Evolutionary conservation across 805 yeast genomes (phyloP), one percentile per base, ranked within the genome.

Genomic region (Pichia insulana): DNA sequence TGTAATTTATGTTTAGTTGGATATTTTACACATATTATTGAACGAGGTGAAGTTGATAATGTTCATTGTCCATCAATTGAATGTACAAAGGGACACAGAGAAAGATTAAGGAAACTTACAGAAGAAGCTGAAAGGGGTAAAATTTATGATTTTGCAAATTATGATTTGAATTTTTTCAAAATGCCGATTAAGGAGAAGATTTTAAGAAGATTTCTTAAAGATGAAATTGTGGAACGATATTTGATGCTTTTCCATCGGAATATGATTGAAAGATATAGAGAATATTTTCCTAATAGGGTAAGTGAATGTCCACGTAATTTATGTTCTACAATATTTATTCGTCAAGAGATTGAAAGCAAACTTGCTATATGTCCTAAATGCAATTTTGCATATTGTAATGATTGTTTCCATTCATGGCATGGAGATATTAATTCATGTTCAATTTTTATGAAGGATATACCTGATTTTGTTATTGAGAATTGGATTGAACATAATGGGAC

Each of bases 341-440:
- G 77, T 37, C 67, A 67, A 17, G 65, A 74, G 46, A 56, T 65
- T 13, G 68, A 67, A 42, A 75, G 72, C 8, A 56, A 67, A 8
- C 57, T 78, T 42, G 64, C 74, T 3, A 63, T 69, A 16, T 79
- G 85, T 51, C 58, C 65, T 0, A 46, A 54, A 4, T 79, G 84
- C 53, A 56, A 59, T 10, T 65, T 69, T 48, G 77, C 78, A 0
- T 79, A 76, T 48, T 79, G 85, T 51, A 64, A 65, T 45, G 65
- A 64, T 22, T 79, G 85, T 55, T 56, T 66, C 6, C 78, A 70
- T 48, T 73, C 82, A 3, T 78, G 80, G 78, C 85, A 79, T 56
- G 81, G 82, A 1, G 61, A 63, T 13, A 63, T 62, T 39, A 70
- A 70, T 44, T 53, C 53, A 22, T 79, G 85, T 54, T 59, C 51